Evolutionary conservation across 2,329 filamentous ascomycete genomes (phyloP), one percentile per base, ranked within the genome.

Genomic region (Neofusicoccum ribis): DNA sequence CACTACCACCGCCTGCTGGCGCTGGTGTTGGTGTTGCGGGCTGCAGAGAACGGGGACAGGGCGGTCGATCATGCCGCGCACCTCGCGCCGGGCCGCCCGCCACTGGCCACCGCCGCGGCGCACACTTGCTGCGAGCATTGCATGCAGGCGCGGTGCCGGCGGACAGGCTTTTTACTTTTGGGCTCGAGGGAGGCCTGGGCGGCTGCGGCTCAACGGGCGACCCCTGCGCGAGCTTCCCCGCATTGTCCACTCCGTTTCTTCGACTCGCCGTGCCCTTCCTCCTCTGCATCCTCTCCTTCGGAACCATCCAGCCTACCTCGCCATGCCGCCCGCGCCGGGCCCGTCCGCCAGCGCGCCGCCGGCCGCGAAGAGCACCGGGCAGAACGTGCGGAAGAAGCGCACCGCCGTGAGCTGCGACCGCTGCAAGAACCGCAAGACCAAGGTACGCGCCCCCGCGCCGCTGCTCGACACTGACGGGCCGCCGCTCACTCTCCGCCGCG

Each of bases 391-490:
- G 3, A 59, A 59, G n/a, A 59, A 59, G 31, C 56, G 56, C 23
- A 59, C 56, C 11, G 56, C 56, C 5, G 56, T 59, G 23, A 76
- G 73, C 68, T 77, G 76, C 65, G 76, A 77, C 67, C 69, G 76
- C 50, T 77, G 76, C 69, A 71, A 75, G 49, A 77, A 73, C 59
- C 68, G 76, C 50, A 77, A 77, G 41, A 77, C 76, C 27, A 77
- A 77, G 71, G 75, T 72, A 73, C 6, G 27, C 27, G 6, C 5
- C 5, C 27, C 27, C 12, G 4, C 1, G 5, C 2, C 11, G 1
- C 17, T 61, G 14, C 36, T 39, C 63, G 51, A 56, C 44, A 7
- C 9, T 11, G 11, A 14, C 47, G 65, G 41, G 49, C 56, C 9
- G 41, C 52, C 43, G 72, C 72, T 72, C 69, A 73, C 73, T 60